Evolutionary conservation across 129 eudicot genomes (phyloP), one percentile per base, ranked within the genome.

Genomic region (Centrapalus pauciflorus): DNA sequence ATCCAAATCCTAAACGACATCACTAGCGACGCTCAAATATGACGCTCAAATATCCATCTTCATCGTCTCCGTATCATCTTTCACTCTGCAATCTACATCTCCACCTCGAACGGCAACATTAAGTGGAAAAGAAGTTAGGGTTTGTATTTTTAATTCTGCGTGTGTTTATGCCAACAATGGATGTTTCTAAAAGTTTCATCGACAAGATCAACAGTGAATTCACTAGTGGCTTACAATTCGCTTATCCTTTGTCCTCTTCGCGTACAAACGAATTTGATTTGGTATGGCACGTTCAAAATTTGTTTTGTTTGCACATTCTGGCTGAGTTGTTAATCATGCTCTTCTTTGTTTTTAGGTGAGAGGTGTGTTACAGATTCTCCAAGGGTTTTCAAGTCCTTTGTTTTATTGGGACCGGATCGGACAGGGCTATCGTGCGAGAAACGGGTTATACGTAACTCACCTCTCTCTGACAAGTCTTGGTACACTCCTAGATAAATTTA

Each of bases 281-380:
- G 91, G 98, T 92, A 88, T 20, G 56, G 13, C 54, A 46, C 2
- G 5, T 41, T 19, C 10, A 30, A 10, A 20, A 14, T 51, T 29
- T 34, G 10, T 11, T n/a, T 14, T 54, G 2, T 8, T 28, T 25
- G 13, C 33, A 17, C 41, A 2, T 24, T n/a, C 32, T 61, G 41
- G 51, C 14, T 52, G 23, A n/a, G 20, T 19, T 21, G 4, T 30
- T 43, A 21, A 35, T n/a, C 13, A 23, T 34, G 4, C 52, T 0
- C 30, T 28, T 16, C 40, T 80, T 30, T 61, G 49, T 16, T 40
- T 75, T 67, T 40, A 93, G 98, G 95, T 88, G 7, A 85, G 77
- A 52, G 91, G 89, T 10, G 79, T 93, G 49, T 63, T 93, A 67
- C 92, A 93, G 27, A 79, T 82, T 60, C 75, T 88, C 46, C 98